Conservation (phyloP, 2,329 filamentous ascomycete species). For the Pestalotiopsis sp. region DNA sequence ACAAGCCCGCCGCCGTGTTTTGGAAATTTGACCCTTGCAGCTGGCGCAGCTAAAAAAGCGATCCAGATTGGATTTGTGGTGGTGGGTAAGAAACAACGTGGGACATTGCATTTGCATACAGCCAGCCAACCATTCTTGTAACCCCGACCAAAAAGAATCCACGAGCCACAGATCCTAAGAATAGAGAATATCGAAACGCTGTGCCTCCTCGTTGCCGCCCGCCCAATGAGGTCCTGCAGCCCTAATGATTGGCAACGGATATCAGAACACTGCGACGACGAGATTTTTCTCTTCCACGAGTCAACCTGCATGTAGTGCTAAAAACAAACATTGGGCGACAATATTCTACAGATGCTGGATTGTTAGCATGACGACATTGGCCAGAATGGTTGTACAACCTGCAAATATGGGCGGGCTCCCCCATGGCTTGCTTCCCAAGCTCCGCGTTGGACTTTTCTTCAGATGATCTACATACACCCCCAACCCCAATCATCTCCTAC, state of each 20-base stretch:
- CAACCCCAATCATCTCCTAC: neutral
- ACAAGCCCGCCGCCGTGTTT: slow-evolving; percentile 2
- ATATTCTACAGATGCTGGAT: neutral
- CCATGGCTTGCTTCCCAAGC: too few relatives aligned
- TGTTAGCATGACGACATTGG: slow-evolving; percentile 1
- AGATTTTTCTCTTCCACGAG: neutral
- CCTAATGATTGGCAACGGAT: neutral
- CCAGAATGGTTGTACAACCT: neutral
- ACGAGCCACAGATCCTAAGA: slow-evolving; percentile 12
- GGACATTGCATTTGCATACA: slow-evolving; percentile 10
- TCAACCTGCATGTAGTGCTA: neutral
- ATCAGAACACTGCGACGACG: neutral
- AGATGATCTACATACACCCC: neutral
- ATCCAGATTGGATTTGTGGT: neutral
- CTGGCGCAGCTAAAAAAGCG: neutral
- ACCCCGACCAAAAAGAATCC: neutral
- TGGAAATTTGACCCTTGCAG: neutral
- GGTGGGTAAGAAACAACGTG: slow-evolving; percentile 10
- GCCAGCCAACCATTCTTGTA: neutral
- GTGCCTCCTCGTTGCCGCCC: slow-evolving; percentile 14
- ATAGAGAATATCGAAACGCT: slow-evolving; percentile 16
- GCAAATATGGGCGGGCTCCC: neutral
- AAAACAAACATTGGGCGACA: neutral
- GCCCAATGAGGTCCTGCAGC: slow-evolving; percentile 6
- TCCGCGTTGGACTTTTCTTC: neutral